Conservation (phyloP, 129 eudicot genomes). For the Escallonia herrerae region DNA sequence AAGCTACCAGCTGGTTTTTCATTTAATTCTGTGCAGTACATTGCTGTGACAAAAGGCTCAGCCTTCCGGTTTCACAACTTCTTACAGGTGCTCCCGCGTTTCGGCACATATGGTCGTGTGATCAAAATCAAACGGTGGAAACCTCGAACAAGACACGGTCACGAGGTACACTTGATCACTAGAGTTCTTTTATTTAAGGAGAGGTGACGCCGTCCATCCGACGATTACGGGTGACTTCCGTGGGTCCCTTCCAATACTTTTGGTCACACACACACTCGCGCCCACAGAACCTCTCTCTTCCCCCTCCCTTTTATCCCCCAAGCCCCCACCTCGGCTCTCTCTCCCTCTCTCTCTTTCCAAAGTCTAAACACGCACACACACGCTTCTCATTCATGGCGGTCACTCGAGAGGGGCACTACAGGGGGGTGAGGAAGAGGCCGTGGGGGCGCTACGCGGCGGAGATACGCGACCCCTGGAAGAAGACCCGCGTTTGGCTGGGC, state of each 20-base stretch:
- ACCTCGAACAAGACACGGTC: slow-evolving; percentile 5
- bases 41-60: no score
- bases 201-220: slow-evolving; percentile 61
- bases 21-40: no score
- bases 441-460: slow-evolving; percentile 89
- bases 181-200: slow-evolving; percentile 9
- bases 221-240: slow-evolving; percentile 42
- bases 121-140: slow-evolving; percentile 4
- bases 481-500: slow-evolving; percentile 80
- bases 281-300: background rate
- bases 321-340: no score
- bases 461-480: slow-evolving; percentile 83
- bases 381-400: slow-evolving; percentile 34
- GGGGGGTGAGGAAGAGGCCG: slow-evolving; percentile 80
- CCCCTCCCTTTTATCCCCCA: background rate
- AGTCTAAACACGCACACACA: background rate
- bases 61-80: no score
- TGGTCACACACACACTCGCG: background rate
- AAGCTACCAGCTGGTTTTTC: no score
- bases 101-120: background rate
- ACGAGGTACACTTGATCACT: background rate
- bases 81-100: background rate
- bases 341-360: background rate
- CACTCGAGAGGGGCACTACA: slow-evolving; percentile 59
- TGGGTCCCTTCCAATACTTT: slow-evolving; percentile 12